Evolutionary conservation across 805 yeast genomes (phyloP).

Genomic region (Debaryomyces castellii): DNA sequence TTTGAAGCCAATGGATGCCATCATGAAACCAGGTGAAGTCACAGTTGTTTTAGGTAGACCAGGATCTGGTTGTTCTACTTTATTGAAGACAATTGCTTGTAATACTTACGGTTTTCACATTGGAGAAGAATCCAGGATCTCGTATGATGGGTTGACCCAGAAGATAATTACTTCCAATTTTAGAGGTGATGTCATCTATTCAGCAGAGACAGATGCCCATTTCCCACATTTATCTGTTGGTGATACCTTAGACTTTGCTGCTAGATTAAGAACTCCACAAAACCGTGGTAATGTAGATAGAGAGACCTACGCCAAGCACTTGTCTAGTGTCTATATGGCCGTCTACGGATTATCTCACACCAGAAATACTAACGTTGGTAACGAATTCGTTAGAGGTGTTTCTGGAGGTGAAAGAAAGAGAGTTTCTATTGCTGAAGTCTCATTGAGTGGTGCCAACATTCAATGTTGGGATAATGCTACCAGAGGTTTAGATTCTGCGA

Average conservation of each 20-base stretch:
- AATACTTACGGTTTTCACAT: slow-evolving; percentile 39
- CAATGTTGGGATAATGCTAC: slow-evolving; percentile 75
- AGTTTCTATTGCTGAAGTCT: slow-evolving; percentile 79
- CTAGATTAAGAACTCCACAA: slow-evolving; percentile 47
- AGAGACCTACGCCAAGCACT: slow-evolving; percentile 37
- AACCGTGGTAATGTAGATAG: slow-evolving; percentile 36
- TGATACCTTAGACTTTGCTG: slow-evolving; percentile 56
- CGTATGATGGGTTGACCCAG: slow-evolving; percentile 35
- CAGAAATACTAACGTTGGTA: slow-evolving; percentile 58
- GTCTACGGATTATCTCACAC: slow-evolving; percentile 53
- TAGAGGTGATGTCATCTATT: slow-evolving; percentile 41
- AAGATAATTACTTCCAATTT: slow-evolving; percentile 26
- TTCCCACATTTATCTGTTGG: slow-evolving; percentile 57
- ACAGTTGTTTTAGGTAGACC: slow-evolving; percentile 44
- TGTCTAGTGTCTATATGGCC: slow-evolving; percentile 45
- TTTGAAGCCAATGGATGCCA: slow-evolving; percentile 34
- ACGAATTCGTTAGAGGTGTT: slow-evolving; percentile 67
- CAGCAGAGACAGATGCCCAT: slow-evolving; percentile 57
- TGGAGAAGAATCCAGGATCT: slow-evolving; percentile 28
- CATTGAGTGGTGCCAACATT: slow-evolving; percentile 58
- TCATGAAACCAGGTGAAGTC: slow-evolving; percentile 38
- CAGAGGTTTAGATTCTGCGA: slow-evolving; percentile 81
- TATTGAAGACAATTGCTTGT: slow-evolving; percentile 37
- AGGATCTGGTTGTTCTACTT: slow-evolving; percentile 42
- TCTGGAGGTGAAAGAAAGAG: slow-evolving; percentile 88